Base-by-base conservation (phyloP, 2,329 filamentous ascomycete genomes). In the Cordyceps tenuipes region DNA sequence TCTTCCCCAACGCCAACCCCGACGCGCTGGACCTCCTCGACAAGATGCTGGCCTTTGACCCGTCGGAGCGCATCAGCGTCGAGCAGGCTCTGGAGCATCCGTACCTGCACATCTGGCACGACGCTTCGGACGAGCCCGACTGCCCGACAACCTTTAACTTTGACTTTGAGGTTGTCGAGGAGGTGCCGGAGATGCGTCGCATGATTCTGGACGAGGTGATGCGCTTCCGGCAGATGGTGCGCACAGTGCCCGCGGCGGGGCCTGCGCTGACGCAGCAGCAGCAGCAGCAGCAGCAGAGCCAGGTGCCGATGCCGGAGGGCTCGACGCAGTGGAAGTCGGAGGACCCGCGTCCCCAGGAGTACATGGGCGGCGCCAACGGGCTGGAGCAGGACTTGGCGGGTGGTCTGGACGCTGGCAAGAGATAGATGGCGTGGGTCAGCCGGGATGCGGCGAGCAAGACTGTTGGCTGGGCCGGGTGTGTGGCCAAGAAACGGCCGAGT, bases 61-160 rank as follows among this genome's bases (percentile, higher is more conserved):
- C 94, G 0, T 91, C 90, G 13, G 88, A 88, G 65, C 91, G 94
- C 69, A 95, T 99, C 74, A 90, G 87, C 53, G 94, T 97, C 65
- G 94, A 99, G 76, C 85, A 93, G 70, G 94, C 94, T 19, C 86
- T 99, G 61, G 92, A 97, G 79, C 94, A 99, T 79, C 89, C 89
- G 39, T 99, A 99, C 76, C 83, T 99, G 60, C 85, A 93, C 70
- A 97, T 99, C 77, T 97, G 94, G 94, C 94, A 99, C 78, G 94
- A 99, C 68, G 90, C 92, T 57, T 92, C 89, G 4, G 94, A 99
- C 75, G 94, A 99, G 79, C 94, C 94, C 21, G 84, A 87, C 65
- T 97, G 93, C 78, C 92, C 92, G 0, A 90, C 88, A 17, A 92
- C 91, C 19, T 99, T 99, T 76, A 92, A 99, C 79, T 99, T 99